Evolutionary conservation across 371 early-diverging fungal species (phyloP), one percentile per base, ranked within the genome.

Genomic region (Mortierella sp.): DNA sequence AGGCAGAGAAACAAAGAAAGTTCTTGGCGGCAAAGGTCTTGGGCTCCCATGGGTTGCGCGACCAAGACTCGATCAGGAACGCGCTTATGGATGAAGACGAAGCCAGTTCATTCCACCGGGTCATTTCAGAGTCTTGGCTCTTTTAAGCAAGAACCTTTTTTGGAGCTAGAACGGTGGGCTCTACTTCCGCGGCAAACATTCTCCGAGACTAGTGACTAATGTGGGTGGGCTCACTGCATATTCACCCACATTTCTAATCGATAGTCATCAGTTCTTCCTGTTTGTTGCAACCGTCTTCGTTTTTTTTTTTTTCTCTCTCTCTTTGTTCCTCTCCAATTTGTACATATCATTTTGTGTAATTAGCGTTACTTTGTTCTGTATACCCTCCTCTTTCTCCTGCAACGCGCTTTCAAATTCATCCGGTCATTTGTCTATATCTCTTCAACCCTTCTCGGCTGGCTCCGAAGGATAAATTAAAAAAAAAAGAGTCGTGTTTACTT

Each of bases 61-160:
- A 74, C 41, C 75, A 71, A 24, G 67, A 22, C 11, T 67, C 74
- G 41, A 58, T 72, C 62, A 61, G 41, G 13, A 65, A 50, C 36
- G 52, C 69, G 9, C 60, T 68, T n/a, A 4, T 65, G 28, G 63
- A 71, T 21, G 72, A 74, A 55, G 75, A 80, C 38, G 80, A 80
- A 45, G 66, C 70, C 3, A 74, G 75, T 16, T 72, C 71, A 4
- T 74, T 74, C 63, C 68, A 74, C 45, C 67, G 75, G 8, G 40
- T 74, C 28, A 65, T 80, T 59, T 67, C 74, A 10, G 75, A 80
- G 43, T 80, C 80, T 1, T 80, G 80, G 80, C 71, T 80, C 62
- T 78, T 78, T 45, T 78, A 58, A 65, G 22, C 2, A 13, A n/a
- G 19, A 21, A 19, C 47, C 47, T 11, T 47, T 47, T 36, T 28